Percentiles rank a stretch among this genome's conserved stretches.
Evolutionary conservation across 2,329 filamentous ascomycete species (phyloP).

Genomic region (Scopulariopsis brevicaulis): DNA sequence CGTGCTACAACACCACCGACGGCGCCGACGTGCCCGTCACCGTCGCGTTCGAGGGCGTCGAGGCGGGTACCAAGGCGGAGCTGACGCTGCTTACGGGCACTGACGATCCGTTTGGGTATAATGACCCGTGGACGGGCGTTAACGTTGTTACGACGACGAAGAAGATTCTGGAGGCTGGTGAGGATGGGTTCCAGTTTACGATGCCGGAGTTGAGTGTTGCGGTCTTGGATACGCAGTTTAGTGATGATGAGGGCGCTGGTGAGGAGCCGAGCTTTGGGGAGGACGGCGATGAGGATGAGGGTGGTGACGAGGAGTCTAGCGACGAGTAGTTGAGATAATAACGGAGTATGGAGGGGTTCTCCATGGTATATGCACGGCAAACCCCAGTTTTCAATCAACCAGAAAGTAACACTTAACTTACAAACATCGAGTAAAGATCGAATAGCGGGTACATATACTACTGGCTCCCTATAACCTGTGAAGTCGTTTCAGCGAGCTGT

Average conservation of each 20-base stretch:
- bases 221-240: slow-evolving; percentile 31
- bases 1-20: slow-evolving; percentile 39
- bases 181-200: slow-evolving; percentile 38
- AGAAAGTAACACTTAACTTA: neutral
- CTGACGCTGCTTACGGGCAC: slow-evolving; percentile 33
- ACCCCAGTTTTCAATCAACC: neutral
- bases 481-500: no score
- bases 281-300: neutral
- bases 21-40: slow-evolving; percentile 29
- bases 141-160: slow-evolving; percentile 36
- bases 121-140: slow-evolving; percentile 22
- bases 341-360: neutral
- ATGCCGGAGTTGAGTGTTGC: slow-evolving; percentile 44
- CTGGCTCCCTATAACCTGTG: no score
- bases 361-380: neutral
- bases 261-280: neutral
- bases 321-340: neutral
- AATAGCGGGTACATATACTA: no score
- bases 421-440: no score
- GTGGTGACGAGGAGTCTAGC: neutral
- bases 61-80: slow-evolving; percentile 23
- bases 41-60: slow-evolving; percentile 30
- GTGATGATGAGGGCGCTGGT: neutral
- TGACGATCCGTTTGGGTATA: slow-evolving; percentile 27
- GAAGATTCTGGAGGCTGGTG: slow-evolving; percentile 24